phyloP scores from a whole-genome alignment of 2,329 filamentous ascomycete genomes.

The Sporothrix dimorphospora region DNA sequence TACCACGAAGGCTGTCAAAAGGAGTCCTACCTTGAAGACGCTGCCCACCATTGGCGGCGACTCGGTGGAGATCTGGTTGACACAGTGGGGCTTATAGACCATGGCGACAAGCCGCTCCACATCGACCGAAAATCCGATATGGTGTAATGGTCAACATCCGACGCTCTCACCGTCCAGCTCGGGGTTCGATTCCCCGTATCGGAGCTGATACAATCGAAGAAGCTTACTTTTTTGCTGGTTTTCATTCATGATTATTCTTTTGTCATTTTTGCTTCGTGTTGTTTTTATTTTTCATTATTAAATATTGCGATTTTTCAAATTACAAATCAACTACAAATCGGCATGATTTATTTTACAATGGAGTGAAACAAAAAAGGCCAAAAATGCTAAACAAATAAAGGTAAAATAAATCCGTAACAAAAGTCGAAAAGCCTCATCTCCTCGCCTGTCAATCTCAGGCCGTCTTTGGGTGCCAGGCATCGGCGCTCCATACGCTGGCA shows the following conservation, averaged over 20 bases:
- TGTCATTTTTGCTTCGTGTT: neutral
- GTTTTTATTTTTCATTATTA: neutral
- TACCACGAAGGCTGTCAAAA: neutral
- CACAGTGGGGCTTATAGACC: neutral
- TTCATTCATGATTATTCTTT: neutral
- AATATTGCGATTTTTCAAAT: neutral
- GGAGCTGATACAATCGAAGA: neutral
- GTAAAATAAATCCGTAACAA: too few relatives aligned
- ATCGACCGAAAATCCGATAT: neutral
- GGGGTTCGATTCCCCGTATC: slow-evolving; percentile 14
- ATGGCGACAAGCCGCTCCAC: too few relatives aligned
- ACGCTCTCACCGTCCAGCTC: slow-evolving; percentile 10
- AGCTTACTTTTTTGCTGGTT: neutral
- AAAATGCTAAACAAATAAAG: too few relatives aligned
- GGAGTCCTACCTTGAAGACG: neutral
- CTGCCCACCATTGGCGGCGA: neutral
- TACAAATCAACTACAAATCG: too few relatives aligned
- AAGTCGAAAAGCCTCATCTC: neutral
- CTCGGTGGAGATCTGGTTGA: neutral
- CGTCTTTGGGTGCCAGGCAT: neutral
- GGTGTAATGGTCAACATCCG: slow-evolving; percentile 15
- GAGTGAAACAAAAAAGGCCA: too few relatives aligned
- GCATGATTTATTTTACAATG: too few relatives aligned
- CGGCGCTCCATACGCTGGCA: neutral
- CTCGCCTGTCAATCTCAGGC: neutral